A percentile compares a stretch with the other conserved stretches of the same genome.
phyloP scores from a whole-genome alignment of 805 yeast species.

The Metschnikowia anglica region DNA sequence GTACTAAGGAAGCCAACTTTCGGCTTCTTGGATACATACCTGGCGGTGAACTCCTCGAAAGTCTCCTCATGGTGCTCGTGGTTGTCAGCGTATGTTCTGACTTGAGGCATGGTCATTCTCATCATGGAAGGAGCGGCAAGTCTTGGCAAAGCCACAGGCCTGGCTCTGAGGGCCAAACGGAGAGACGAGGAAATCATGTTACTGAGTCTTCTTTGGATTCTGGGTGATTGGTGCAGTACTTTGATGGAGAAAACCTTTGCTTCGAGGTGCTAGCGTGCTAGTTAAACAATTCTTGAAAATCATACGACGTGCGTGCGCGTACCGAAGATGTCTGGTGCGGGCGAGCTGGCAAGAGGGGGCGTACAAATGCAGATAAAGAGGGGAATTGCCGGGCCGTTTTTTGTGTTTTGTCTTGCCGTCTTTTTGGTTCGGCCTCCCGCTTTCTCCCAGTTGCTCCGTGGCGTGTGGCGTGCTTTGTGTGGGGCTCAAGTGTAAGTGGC shows the following conservation, averaged over 20 bases:
- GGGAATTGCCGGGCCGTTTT: too few relatives aligned
- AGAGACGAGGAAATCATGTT: slow-evolving; percentile 39
- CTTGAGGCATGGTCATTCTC: slow-evolving; percentile 27
- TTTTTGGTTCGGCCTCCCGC: too few relatives aligned
- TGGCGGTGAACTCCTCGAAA: slow-evolving; percentile 87
- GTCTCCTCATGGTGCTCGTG: slow-evolving; percentile 91
- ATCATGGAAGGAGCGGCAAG: slow-evolving; percentile 24
- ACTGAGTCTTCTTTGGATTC: not conserved
- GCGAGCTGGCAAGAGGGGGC: too few relatives aligned
- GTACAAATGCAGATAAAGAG: too few relatives aligned
- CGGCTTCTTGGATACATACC: slow-evolving; percentile 42
- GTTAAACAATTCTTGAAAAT: slow-evolving; percentile 8
- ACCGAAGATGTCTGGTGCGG: slow-evolving; percentile 11
- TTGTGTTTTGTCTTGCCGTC: too few relatives aligned
- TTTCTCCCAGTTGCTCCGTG: too few relatives aligned
- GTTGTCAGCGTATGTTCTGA: slow-evolving; percentile 78
- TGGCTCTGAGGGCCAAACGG: slow-evolving; percentile 44
- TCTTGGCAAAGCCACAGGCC: slow-evolving; percentile 32
- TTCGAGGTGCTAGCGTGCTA: not conserved
- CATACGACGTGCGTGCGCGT: slow-evolving; percentile 19
- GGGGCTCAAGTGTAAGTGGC: not conserved
- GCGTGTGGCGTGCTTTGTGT: too few relatives aligned
- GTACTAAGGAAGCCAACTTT: not conserved
- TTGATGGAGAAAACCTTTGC: not conserved
- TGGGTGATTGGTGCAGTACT: slow-evolving; percentile 4